These are phyloP conservation scores for Backusella liffmaniae DNA, from an alignment of 192 early-diverging fungal species.

Conservation along the genomic window DNA sequence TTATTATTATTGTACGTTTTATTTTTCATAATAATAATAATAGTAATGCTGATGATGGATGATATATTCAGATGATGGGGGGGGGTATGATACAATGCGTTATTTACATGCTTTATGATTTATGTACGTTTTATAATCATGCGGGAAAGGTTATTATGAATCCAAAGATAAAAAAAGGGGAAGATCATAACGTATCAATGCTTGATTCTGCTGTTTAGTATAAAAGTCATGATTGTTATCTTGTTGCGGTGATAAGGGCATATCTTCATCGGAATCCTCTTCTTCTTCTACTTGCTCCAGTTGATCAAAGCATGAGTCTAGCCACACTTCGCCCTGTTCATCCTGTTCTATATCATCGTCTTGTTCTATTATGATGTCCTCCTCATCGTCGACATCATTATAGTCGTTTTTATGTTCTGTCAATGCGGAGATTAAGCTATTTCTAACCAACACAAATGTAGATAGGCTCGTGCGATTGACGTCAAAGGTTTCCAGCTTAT, in stretches of 20 bases:
- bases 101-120: background rate
- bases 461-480: background rate
- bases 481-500: slow-evolving; percentile 9
- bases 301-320: slow-evolving; percentile 12
- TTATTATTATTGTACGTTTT: background rate
- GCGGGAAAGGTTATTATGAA: background rate
- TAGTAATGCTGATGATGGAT: no score
- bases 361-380: background rate
- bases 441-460: slow-evolving; percentile 11
- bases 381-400: background rate
- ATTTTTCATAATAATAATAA: background rate
- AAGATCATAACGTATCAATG: slow-evolving; percentile 2
- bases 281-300: background rate
- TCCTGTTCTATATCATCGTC: background rate
- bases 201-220: background rate
- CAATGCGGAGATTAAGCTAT: background rate
- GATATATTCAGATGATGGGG: background rate
- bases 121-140: background rate
- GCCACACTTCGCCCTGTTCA: background rate
- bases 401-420: background rate
- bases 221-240: background rate
- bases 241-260: slow-evolving; percentile 8
- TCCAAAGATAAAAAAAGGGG: slow-evolving; percentile 8
- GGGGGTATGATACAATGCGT: background rate
- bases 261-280: background rate